Base-by-base conservation (phyloP, 2,329 filamentous ascomycete genomes). In the Penicillium digitatum region DNA sequence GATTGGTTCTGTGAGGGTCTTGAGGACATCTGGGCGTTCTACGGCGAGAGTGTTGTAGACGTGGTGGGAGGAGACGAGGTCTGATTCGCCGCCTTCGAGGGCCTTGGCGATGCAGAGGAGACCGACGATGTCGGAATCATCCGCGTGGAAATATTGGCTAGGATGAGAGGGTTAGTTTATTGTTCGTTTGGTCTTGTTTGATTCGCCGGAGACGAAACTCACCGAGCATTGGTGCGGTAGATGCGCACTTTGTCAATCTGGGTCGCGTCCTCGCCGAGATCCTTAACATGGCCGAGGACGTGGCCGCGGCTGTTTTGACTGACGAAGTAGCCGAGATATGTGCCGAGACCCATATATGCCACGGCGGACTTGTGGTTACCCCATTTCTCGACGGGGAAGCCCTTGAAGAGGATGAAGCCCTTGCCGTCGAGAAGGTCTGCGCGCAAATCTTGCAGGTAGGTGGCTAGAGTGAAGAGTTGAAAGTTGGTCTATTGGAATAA, bases 161-260 rank as follows among this genome's bases (percentile, higher is more conserved):
- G 38, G 14, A 14, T 10, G 14, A 3, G 18, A 26, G 8, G n/a
- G 47, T 59, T 32, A 61, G 51, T 20, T 16, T 3, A n/a, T 10
- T 16, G 5, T 6, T 32, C 3, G 9, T 35, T 37, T 14, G 27
- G 5, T 16, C n/a, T 35, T 38, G 14, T 6, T 9, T 49, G n/a
- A 34, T 3, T 39, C 34, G 7, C 7, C 12, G 1, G 7, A 12
- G 38, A 18, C 16, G 29, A 20, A 34, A 60, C 67, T 51, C 70
- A 80, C 70, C 85, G 80, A 48, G 90, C 90, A 60, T 90, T 89
- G 2, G 91, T 96, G 60, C 91, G 83, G 78, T 95, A 95, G 74
- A 95, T 95, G 64, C 91, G 87, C 57, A 95, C 90, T 65, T 86
- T 87, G 76, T 95, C 88, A 65, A 90, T 95, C 75, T 91, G 86